phyloP scores from a whole-genome alignment of 352 stramenopile species.

The Globisporangium nodosum region DNA sequence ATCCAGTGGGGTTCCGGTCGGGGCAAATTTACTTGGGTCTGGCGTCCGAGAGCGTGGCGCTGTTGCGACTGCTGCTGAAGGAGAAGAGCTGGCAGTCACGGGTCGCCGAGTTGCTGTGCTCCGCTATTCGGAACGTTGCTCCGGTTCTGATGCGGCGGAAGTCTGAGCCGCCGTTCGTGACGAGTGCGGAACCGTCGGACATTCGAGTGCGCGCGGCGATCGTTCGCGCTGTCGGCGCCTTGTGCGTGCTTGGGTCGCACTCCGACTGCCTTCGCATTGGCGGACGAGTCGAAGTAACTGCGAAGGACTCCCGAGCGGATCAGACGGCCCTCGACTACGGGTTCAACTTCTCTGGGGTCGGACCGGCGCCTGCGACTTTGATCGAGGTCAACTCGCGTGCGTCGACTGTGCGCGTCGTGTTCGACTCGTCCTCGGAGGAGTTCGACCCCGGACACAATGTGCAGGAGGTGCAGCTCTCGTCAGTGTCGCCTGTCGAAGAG shows the following conservation, averaged over 20 bases:
- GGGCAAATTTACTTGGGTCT: slow-evolving; percentile 75
- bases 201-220: slow-evolving; percentile 69
- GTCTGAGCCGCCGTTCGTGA: slow-evolving; percentile 7
- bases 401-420: slow-evolving; percentile 73
- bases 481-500: slow-evolving; percentile 72
- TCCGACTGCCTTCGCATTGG: slow-evolving; percentile 81
- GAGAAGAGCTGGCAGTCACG: slow-evolving; percentile 54
- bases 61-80: slow-evolving; percentile 68
- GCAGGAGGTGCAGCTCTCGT: slow-evolving; percentile 68
- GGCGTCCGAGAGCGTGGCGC: slow-evolving; percentile 77
- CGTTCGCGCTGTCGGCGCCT: slow-evolving; percentile 68
- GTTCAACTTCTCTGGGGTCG: slow-evolving; percentile 37
- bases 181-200: slow-evolving; percentile 29
- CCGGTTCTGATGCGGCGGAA: slow-evolving; percentile 50
- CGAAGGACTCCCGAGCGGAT: slow-evolving; percentile 27
- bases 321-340: slow-evolving; percentile 40
- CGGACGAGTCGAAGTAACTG: slow-evolving; percentile 62
- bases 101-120: slow-evolving; percentile 62
- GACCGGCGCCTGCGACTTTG: slow-evolving; percentile 59
- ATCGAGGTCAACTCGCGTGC: slow-evolving; percentile 63
- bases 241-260: slow-evolving; percentile 81
- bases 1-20: slow-evolving; percentile 73
- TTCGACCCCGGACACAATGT: slow-evolving; percentile 81
- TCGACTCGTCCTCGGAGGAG: slow-evolving; percentile 56
- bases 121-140: slow-evolving; percentile 67